Base-by-base conservation (phyloP, 2,329 filamentous ascomycete species). In the Pyrenophora seminiperda region DNA sequence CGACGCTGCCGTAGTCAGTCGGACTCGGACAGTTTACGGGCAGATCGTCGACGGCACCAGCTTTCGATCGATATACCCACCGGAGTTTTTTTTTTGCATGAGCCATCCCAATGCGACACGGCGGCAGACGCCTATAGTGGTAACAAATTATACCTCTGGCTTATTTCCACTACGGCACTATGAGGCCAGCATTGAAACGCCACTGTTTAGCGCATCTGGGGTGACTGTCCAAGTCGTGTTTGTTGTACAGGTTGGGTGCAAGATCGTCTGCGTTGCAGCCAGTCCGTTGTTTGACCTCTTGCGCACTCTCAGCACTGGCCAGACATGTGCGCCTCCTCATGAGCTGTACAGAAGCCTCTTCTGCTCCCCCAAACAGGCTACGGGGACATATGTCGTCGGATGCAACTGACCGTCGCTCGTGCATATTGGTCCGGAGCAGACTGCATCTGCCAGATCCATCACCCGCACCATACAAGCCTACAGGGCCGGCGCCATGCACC, bases 21-120 rank as follows among this genome's bases (percentile, higher is more conserved):
- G 47, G 44, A 47, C 50, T 70, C 69, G 67, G 69, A 62, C 63
- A 68, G 59, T 73, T 71, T 69, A 39, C 59, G 64, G 63, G 56
- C 54, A 59, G 68, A 73, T 72, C 69, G 51, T 63, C 60, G 41
- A 63, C 62, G 60, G 63, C 59, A 58, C 65, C 63, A 61, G 62
- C 50, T 50, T 58, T 41, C 52, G 65, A 63, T 68, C 63, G 59
- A 61, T 62, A 61, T 60, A 64, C 56, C 59, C 63, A 60, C 68
- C 68, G 70, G 68, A 72, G 63, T 59, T 63, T 71, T 73, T 66
- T 65, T 56, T 53, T 57, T 61, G 42, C 33, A 24, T 32, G 59
- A 46, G 48, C 62, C 54, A 51, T 52, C 49, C 55, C 42, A 58
- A 59, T 59, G 54, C 61, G 53, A 50, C 48, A 47, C 45, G 48